Percentiles rank a stretch among this genome's conserved stretches.
Evolutionary conservation across 2,329 filamentous ascomycete species (phyloP).

Genomic region (Cryphonectria nitschkei): DNA sequence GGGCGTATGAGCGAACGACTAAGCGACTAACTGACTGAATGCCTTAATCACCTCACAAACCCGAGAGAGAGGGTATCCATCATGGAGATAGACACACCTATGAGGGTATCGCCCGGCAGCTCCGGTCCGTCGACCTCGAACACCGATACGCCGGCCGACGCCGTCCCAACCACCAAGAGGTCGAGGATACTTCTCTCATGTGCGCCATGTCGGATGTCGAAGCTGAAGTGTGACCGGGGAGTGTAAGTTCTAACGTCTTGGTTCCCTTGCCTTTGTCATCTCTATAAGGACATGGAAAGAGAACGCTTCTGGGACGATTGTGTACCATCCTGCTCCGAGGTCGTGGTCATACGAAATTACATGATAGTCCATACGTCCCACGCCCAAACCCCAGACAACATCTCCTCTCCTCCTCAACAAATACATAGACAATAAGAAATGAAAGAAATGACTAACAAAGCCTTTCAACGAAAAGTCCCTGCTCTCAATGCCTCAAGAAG

Average conservation of each 20-base stretch:
- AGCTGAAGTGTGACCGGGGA: slow-evolving; percentile 60
- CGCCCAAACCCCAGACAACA: neutral
- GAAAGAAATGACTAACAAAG: neutral
- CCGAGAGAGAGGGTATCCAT: neutral
- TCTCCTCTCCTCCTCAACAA: neutral
- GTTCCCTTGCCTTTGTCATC: too few relatives aligned
- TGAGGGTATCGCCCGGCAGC: slow-evolving; percentile 1
- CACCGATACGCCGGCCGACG: neutral
- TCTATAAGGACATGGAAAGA: neutral
- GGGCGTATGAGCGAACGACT: neutral
- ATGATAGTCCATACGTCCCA: neutral
- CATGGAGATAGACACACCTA: neutral
- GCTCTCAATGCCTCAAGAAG: slow-evolving; percentile 56
- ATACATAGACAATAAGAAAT: neutral
- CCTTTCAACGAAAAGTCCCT: slow-evolving; percentile 41
- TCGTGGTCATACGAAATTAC: neutral
- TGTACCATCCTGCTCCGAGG: too few relatives aligned
- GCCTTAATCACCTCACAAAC: neutral
- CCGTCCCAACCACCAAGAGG: slow-evolving; percentile 41
- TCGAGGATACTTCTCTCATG: slow-evolving; percentile 56
- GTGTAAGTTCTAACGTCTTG: slow-evolving; percentile 29
- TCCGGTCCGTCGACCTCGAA: neutral
- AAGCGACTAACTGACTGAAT: neutral
- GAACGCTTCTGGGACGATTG: neutral
- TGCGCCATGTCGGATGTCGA: slow-evolving; percentile 55